Base-by-base conservation (phyloP, 345 rosid genomes). In the Lepidium sativum region DNA sequence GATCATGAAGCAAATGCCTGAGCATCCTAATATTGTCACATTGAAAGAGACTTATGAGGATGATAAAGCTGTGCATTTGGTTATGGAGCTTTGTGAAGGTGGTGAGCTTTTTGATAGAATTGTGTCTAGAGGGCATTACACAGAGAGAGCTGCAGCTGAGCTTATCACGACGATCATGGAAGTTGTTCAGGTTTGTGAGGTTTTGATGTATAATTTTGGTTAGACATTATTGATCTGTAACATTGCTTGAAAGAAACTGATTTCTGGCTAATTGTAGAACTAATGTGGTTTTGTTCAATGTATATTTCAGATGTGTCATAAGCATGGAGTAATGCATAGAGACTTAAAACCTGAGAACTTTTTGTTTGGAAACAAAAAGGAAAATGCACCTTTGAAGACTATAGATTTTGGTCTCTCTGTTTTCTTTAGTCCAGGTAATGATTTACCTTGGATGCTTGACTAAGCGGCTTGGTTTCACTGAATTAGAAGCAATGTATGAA, bases 261-360 rank as follows among this genome's bases (percentile, higher is more conserved):
- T 41, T 40, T 7, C 16, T 13, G 8, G 43, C 8, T 1, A 45
- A 17, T n/a, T 21, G 31, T n/a, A n/a, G n/a, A n/a, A n/a, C n/a
- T n/a, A n/a, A 63, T 63, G 25, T 37, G 45, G 16, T 43, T 34
- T 17, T 0, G 8, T 37, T 37, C 17, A 34, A 52, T 62, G 68
- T 71, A 15, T 53, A 25, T 54, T 77, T 44, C 71, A 92, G 98
- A 78, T 84, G 80, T 92, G 98, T 68, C 95, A 89, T 74, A 76
- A 70, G 79, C 81, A 92, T 41, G 89, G 98, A 47, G 98, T 92
- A 38, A 88, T 92, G 83, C 95, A 88, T 34, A 85, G 95, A 31
- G 96, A 92, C 74, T 82, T 92, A 43, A 92, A 92, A 44, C 96
- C 96, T 1, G 98, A 92, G 77, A 88, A 92, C 79, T 92, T 92